Evolutionary conservation across 2,329 filamentous ascomycete genomes (phyloP).

Genomic region (Fusarium oxysporum): DNA sequence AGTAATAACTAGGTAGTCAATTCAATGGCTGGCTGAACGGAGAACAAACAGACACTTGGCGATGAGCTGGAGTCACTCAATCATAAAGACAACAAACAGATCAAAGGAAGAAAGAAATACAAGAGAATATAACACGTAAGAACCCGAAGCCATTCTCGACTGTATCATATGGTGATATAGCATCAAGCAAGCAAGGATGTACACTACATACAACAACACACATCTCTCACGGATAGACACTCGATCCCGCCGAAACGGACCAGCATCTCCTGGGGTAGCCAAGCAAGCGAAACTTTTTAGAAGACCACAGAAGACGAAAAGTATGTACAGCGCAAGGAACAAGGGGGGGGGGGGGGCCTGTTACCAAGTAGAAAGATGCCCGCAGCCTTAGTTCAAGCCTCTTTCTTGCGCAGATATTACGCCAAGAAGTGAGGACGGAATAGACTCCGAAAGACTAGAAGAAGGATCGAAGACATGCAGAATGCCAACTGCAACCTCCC

Average conservation of each 20-base stretch:
- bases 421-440: slow-evolving; percentile 27
- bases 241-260: slow-evolving; percentile 26
- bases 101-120: background rate
- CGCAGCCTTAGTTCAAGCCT: slow-evolving; percentile 22
- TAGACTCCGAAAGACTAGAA: slow-evolving; percentile 21
- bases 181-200: background rate
- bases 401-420: background rate
- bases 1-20: background rate
- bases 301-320: background rate
- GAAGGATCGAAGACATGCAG: slow-evolving; percentile 4
- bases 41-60: background rate
- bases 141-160: slow-evolving; percentile 6
- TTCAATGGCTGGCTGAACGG: background rate
- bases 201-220: background rate
- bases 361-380: slow-evolving; percentile 8
- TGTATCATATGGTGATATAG: background rate
- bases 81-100: background rate
- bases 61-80: background rate
- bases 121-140: slow-evolving; percentile 11
- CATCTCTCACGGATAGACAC: background rate
- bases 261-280: background rate
- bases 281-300: slow-evolving; percentile 1
- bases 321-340: background rate
- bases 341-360: background rate
- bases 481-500: background rate